A percentile compares a stretch with the other conserved stretches of the same genome.
Evolutionary conservation across 345 rosid genomes (phyloP).

Genomic region (Lepidium didymum): DNA sequence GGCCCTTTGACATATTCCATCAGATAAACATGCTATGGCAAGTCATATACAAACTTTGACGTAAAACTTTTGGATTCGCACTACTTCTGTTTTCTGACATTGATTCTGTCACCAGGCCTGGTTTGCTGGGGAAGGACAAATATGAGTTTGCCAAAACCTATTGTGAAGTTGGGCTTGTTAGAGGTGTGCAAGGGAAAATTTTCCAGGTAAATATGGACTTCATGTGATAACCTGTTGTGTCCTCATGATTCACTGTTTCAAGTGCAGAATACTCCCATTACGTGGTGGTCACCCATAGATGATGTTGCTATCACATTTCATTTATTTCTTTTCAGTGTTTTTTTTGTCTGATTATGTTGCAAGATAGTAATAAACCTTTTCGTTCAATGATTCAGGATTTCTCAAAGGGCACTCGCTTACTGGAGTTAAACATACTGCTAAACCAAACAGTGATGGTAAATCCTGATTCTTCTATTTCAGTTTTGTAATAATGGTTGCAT

Average conservation of each 20-base stretch:
- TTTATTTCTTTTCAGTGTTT: slow-evolving; percentile 1
- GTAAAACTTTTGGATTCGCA: slow-evolving; percentile 8
- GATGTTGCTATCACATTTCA: not conserved
- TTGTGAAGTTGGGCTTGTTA: slow-evolving; percentile 55
- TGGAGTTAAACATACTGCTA: slow-evolving; percentile 78
- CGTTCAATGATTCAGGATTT: slow-evolving; percentile 55
- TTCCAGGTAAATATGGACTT: slow-evolving; percentile 60
- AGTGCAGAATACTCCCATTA: not conserved
- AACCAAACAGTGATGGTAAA: slow-evolving; percentile 86
- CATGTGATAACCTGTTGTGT: not conserved
- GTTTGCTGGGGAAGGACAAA: slow-evolving; percentile 81
- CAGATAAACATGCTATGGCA: slow-evolving; percentile 93
- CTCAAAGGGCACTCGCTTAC: slow-evolving; percentile 85
- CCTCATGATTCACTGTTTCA: not conserved
- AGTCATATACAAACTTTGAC: slow-evolving; percentile 32
- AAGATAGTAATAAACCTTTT: slow-evolving; percentile 9
- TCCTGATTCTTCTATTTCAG: slow-evolving; percentile 20
- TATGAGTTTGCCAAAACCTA: slow-evolving; percentile 87
- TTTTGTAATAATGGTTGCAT: not conserved
- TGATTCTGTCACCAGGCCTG: slow-evolving; percentile 65
- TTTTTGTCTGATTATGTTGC: not conserved
- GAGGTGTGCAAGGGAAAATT: slow-evolving; percentile 43
- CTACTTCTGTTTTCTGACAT: slow-evolving; percentile 9
- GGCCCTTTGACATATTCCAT: slow-evolving; percentile 96
- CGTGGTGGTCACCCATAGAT: not conserved